Conservation (phyloP, 2,329 filamentous ascomycete genomes). For the Curvularia spicifera region DNA sequence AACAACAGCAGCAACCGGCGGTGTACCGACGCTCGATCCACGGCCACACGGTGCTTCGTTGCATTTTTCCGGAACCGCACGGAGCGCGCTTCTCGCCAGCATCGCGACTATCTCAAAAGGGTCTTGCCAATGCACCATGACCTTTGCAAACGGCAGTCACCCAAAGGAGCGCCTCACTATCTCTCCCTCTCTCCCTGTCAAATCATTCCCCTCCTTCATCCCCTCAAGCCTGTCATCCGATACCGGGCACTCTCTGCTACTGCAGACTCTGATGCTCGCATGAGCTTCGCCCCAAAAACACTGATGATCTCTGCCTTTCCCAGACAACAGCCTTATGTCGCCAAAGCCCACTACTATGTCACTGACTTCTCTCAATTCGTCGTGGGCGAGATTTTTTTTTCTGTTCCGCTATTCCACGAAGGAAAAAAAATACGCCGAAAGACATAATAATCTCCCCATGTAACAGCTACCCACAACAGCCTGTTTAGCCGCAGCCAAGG, state of each 20-base stretch:
- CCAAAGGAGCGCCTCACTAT: conserved; percentile 5
- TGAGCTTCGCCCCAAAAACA: neutral
- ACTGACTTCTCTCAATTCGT: neutral
- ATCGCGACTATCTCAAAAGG: neutral
- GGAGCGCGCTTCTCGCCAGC: conserved; percentile 5
- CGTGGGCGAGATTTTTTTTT: neutral
- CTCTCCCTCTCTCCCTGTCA: neutral
- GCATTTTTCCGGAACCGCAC: conserved; percentile 1
- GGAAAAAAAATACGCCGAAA: neutral
- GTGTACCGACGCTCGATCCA: neutral
- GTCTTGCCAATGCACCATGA: conserved; percentile 1
- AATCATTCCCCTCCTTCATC: neutral
- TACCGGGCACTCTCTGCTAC: neutral
- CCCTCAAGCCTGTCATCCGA: neutral
- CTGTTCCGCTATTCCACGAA: neutral
- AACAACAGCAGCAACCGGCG: neutral
- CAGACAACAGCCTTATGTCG: neutral
- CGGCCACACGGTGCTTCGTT: neutral
- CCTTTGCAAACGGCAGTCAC: neutral
- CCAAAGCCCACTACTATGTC: neutral
- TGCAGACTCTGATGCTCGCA: conserved; percentile 2
- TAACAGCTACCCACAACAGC: neutral
- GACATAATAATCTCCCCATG: neutral
- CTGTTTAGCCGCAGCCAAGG: neutral
- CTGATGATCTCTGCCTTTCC: conserved; percentile 1